These are phyloP conservation scores for Centella asiatica DNA, from an alignment of 129 eudicot species.

Conservation along the genomic window DNA sequence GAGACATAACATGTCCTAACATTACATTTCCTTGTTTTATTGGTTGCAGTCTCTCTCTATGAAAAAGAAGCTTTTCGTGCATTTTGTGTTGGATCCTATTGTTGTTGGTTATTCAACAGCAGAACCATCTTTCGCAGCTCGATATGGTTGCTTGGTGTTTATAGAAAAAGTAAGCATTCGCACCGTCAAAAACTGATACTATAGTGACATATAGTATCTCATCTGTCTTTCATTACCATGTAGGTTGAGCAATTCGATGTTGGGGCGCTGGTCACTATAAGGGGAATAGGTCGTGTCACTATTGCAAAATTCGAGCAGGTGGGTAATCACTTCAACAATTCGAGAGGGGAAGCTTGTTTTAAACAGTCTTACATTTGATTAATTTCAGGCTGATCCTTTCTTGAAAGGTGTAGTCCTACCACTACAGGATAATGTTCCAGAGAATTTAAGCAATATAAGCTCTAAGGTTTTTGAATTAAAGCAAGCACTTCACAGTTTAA, in stretches of 20 bases:
- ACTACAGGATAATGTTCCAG: conserved; percentile 40
- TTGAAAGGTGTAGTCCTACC: conserved; percentile 58
- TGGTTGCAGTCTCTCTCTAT: conserved; percentile 38
- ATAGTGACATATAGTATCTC: conserved; percentile 9
- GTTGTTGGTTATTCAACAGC: conserved; percentile 32
- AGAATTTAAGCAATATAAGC: conserved; percentile 25
- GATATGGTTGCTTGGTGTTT: conserved; percentile 62
- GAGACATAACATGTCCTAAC: background rate
- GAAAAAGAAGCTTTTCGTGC: conserved; percentile 60
- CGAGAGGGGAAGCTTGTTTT: no score
- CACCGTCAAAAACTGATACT: background rate
- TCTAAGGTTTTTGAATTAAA: conserved; percentile 40
- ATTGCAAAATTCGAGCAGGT: conserved; percentile 49
- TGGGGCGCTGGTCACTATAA: conserved; percentile 64
- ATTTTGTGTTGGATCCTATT: conserved; percentile 70
- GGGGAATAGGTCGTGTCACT: conserved; percentile 78
- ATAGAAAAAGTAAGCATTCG: conserved; percentile 59
- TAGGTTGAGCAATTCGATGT: conserved; percentile 70
- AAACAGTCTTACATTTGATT: conserved; percentile 15
- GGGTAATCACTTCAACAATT: conserved; percentile 10
- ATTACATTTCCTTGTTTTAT: background rate
- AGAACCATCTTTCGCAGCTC: conserved; percentile 63
- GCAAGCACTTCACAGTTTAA: conserved; percentile 50
- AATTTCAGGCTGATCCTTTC: conserved; percentile 60
- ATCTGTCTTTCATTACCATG: conserved; percentile 19